Conservation (phyloP, 1,284 basidiomycete genomes). For the Cryptococcus sp. region DNA sequence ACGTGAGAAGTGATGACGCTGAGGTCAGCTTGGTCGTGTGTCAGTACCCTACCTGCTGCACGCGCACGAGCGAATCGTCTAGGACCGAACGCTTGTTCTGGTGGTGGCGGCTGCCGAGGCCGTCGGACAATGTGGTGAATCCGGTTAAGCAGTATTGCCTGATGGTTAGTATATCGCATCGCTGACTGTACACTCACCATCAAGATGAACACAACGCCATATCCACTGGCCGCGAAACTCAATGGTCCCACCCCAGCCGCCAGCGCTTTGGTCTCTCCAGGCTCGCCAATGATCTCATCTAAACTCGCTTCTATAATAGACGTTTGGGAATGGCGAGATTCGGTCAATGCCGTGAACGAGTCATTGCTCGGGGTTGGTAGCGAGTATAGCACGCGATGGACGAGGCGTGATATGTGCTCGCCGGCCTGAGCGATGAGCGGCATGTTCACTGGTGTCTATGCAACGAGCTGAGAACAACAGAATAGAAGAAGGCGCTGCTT, state of each 20-base stretch:
- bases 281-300: conserved; percentile 28
- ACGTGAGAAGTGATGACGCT: conserved; percentile 28
- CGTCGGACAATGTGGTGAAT: conserved; percentile 50
- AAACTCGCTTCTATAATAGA: conserved; percentile 3
- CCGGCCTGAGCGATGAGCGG: conserved; percentile 31
- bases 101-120: conserved; percentile 35
- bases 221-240: conserved; percentile 44
- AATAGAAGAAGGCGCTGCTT: not conserved
- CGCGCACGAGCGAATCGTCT: conserved; percentile 10
- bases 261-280: conserved; percentile 37
- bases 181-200: conserved; percentile 33
- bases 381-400: conserved; percentile 44
- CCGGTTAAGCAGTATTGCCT: conserved; percentile 50
- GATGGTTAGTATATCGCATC: not conserved
- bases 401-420: conserved; percentile 30
- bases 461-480: not conserved
- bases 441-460: conserved; percentile 21
- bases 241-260: conserved; percentile 40
- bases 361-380: conserved; percentile 35
- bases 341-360: not conserved
- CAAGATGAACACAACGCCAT: conserved; percentile 45
- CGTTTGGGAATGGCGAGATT: not conserved
- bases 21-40: not conserved
- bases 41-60: not conserved
- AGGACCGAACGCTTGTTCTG: conserved; percentile 28